phyloP scores from a whole-genome alignment of 441 rosid genomes.

The Omphalea diandra region DNA sequence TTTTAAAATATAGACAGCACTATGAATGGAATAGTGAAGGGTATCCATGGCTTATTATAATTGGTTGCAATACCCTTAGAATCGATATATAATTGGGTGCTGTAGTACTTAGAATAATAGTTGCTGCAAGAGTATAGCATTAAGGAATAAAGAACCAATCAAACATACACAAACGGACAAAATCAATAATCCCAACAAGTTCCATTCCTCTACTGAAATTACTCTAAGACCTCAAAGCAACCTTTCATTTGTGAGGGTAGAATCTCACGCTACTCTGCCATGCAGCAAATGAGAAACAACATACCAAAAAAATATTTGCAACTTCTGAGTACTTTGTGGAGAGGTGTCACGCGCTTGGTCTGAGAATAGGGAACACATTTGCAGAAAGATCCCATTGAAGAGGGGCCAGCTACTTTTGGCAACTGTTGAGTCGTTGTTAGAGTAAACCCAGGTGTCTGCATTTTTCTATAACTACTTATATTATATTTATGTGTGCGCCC shows the following conservation, averaged over 20 bases:
- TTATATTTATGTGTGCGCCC: slow-evolving; percentile 30
- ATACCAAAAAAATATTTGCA: not conserved
- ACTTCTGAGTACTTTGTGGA: not conserved
- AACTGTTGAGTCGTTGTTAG: slow-evolving; percentile 35
- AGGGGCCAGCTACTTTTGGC: slow-evolving; percentile 32
- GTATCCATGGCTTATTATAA: not conserved
- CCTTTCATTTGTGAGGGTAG: not conserved
- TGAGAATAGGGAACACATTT: slow-evolving; percentile 23
- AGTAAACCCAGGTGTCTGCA: slow-evolving; percentile 31
- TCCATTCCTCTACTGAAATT: slow-evolving; percentile 2
- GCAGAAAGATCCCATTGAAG: slow-evolving; percentile 28
- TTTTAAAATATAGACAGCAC: not conserved
- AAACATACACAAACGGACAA: slow-evolving; percentile 13
- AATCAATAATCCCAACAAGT: slow-evolving; percentile 22
- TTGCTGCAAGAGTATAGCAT: not conserved
- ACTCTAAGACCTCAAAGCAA: not conserved
- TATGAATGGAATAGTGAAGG: not conserved
- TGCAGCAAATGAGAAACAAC: too few species aligned
- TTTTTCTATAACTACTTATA: slow-evolving; percentile 13
- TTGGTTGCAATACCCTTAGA: not conserved
- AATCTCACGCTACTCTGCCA: not conserved
- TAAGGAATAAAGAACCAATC: slow-evolving; percentile 16
- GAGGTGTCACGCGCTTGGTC: not conserved
- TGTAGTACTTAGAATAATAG: not conserved
- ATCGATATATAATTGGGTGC: not conserved